phyloP scores from a whole-genome alignment of 2,329 filamentous ascomycete genomes.

The Sporothrix phasma region DNA sequence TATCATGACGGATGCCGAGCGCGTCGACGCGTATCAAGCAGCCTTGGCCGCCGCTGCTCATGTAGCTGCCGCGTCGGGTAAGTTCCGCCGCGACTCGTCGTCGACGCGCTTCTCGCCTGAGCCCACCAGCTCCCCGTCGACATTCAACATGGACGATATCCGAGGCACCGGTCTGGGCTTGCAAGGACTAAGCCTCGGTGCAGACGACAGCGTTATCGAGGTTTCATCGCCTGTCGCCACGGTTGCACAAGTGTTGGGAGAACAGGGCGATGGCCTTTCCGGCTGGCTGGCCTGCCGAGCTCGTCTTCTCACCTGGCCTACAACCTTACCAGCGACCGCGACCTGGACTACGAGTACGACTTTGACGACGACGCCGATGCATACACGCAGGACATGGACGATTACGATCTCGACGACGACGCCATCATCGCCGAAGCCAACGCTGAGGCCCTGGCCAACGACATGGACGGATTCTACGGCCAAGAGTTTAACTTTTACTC shows the following conservation, averaged over 20 bases:
- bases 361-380: slow-evolving; percentile 46
- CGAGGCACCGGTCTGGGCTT: background rate
- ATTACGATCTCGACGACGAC: slow-evolving; percentile 66
- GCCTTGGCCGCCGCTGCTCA: slow-evolving; percentile 75
- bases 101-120: slow-evolving; percentile 26
- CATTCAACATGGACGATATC: background rate
- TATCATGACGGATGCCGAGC: slow-evolving; percentile 18
- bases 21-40: slow-evolving; percentile 58
- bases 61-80: slow-evolving; percentile 63
- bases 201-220: slow-evolving; percentile 1
- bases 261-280: background rate
- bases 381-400: slow-evolving; percentile 39
- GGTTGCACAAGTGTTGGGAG: background rate
- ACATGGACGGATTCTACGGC: slow-evolving; percentile 89
- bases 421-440: slow-evolving; percentile 92
- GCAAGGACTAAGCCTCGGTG: background rate
- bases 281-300: background rate
- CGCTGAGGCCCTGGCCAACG: slow-evolving; percentile 82
- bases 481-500: slow-evolving; percentile 97
- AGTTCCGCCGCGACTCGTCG: slow-evolving; percentile 55
- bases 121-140: background rate
- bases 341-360: slow-evolving; percentile 38
- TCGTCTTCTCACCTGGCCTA: slow-evolving; percentile 14
- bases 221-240: slow-evolving; percentile 23
- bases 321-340: slow-evolving; percentile 18